Conservation (phyloP, 2,329 filamentous ascomycete genomes). For the Decorospora gaudefroyi region DNA sequence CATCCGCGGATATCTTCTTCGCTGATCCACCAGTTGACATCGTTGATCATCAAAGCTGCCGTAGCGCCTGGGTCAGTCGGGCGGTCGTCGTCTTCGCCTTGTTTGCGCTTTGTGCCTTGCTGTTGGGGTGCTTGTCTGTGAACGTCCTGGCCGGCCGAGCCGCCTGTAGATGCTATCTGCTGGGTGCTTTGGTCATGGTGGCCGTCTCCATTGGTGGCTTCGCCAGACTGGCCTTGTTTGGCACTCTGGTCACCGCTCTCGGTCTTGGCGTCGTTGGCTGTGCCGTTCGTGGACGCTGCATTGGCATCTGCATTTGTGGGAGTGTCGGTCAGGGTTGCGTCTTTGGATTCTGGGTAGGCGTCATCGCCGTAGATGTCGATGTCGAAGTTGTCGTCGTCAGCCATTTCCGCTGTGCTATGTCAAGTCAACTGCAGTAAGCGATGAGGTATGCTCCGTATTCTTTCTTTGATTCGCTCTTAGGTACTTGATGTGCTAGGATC, state of each 20-base stretch:
- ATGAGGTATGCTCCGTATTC: conserved; percentile 31
- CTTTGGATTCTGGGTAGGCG: conserved; percentile 39
- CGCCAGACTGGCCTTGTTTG: conserved; percentile 29
- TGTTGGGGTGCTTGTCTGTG: conserved; percentile 54
- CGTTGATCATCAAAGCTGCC: conserved; percentile 80
- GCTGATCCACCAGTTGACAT: conserved; percentile 89
- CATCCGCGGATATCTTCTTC: conserved; percentile 94
- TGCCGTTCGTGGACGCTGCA: conserved; percentile 18
- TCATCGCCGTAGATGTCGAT: conserved; percentile 72
- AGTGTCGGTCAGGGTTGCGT: conserved; percentile 32
- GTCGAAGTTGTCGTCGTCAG: conserved; percentile 71
- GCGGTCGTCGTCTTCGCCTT: conserved; percentile 57
- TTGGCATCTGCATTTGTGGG: conserved; percentile 43
- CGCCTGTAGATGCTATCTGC: conserved; percentile 52
- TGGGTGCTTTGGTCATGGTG: conserved; percentile 44
- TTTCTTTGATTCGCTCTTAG: conserved; percentile 48
- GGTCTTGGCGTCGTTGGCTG: conserved; percentile 15
- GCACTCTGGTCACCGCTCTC: conserved; percentile 18
- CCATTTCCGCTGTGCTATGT: conserved; percentile 44
- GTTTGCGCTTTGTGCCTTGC: conserved; percentile 67
- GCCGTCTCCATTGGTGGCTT: conserved; percentile 27
- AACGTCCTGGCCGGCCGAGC: conserved; percentile 44
- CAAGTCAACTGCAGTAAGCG: conserved; percentile 34
- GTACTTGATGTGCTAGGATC: conserved; percentile 45
- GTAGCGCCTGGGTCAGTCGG: conserved; percentile 64